phyloP scores from a whole-genome alignment of 2,329 filamentous ascomycete species.

The Botrytis pseudocinerea region DNA sequence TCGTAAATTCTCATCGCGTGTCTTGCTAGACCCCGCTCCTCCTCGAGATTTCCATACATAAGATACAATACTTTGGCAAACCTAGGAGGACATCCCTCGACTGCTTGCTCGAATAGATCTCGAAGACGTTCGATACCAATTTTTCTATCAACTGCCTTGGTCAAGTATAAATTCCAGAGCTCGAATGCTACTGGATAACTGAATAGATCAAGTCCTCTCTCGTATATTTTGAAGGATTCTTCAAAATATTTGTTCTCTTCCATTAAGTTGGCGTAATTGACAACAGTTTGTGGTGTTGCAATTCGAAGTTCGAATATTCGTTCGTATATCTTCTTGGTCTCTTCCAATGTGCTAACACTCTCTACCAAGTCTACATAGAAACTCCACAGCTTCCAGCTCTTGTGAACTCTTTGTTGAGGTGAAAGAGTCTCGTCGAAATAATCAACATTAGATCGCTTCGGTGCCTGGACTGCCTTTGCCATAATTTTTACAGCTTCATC shows the following conservation, averaged over 20 bases:
- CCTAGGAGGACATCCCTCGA: conserved; percentile 90
- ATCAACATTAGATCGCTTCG: conserved; percentile 96
- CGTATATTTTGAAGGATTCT: conserved; percentile 97
- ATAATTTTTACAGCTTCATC: conserved; percentile 93
- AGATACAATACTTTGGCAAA: conserved; percentile 96
- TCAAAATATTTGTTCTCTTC: conserved; percentile 96
- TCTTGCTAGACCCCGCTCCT: conserved; percentile 88
- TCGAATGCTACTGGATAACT: conserved; percentile 98
- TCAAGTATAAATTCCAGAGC: conserved; percentile 96
- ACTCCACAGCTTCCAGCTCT: conserved; percentile 99
- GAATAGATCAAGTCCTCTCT: conserved; percentile 95
- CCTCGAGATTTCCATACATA: conserved; percentile 97
- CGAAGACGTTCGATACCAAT: conserved; percentile 92
- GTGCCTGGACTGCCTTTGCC: conserved; percentile 95
- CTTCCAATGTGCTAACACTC: conserved; percentile 85
- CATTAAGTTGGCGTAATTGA: conserved; percentile 95
- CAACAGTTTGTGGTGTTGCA: conserved; percentile 94
- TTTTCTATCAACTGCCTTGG: conserved; percentile 93
- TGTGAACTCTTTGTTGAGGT: conserved; percentile 94
- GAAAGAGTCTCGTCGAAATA: conserved; percentile 96
- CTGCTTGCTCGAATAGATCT: conserved; percentile 94
- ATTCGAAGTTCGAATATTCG: conserved; percentile 97
- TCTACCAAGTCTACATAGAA: conserved; percentile 99
- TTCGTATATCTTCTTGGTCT: conserved; percentile 93
- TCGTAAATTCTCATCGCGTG: conserved; percentile 99